A percentile compares a stretch with the other conserved stretches of the same genome.
phyloP scores from a whole-genome alignment of 2,329 filamentous ascomycete genomes.

The Scleromitrula shiraiana region DNA sequence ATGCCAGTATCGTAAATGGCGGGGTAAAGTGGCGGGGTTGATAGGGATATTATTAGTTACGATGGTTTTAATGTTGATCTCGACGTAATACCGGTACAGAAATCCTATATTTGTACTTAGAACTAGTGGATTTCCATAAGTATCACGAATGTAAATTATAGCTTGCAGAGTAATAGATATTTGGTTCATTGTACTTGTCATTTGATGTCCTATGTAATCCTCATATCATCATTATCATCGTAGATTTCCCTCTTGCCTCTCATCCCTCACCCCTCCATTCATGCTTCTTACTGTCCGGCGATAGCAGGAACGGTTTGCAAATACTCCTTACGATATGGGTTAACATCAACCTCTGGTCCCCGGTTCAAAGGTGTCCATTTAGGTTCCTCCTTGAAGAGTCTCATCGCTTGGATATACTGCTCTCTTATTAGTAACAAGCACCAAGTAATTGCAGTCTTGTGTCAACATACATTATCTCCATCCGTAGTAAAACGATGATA shows the following conservation, averaged over 20 bases:
- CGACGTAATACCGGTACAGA: too few relatives aligned
- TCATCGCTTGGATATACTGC: slow-evolving; percentile 91
- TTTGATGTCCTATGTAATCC: not conserved
- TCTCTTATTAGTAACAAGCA: not conserved
- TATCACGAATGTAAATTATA: not conserved
- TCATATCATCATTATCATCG: not conserved
- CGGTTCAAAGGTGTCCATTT: slow-evolving; percentile 96
- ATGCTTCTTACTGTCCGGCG: slow-evolving; percentile 7
- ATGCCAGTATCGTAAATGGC: not conserved
- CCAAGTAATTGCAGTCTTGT: too few relatives aligned
- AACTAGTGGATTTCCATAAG: too few relatives aligned
- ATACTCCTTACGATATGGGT: slow-evolving; percentile 73
- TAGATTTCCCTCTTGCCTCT: too few relatives aligned
- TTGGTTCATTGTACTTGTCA: too few relatives aligned
- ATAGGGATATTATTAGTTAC: too few relatives aligned
- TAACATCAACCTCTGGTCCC: slow-evolving; percentile 65
- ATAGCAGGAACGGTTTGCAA: slow-evolving; percentile 33
- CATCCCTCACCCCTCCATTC: not conserved
- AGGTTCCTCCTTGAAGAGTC: slow-evolving; percentile 94
- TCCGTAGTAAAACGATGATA: slow-evolving; percentile 98
- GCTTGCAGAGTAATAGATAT: too few relatives aligned
- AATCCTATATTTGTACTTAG: too few relatives aligned
- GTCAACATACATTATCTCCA: slow-evolving; percentile 67
- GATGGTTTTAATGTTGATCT: too few relatives aligned
- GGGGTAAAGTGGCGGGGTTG: not conserved